These are phyloP conservation scores for Tolypocladium inflatum DNA, from an alignment of 2,329 filamentous ascomycete species.

Conservation along the genomic window DNA sequence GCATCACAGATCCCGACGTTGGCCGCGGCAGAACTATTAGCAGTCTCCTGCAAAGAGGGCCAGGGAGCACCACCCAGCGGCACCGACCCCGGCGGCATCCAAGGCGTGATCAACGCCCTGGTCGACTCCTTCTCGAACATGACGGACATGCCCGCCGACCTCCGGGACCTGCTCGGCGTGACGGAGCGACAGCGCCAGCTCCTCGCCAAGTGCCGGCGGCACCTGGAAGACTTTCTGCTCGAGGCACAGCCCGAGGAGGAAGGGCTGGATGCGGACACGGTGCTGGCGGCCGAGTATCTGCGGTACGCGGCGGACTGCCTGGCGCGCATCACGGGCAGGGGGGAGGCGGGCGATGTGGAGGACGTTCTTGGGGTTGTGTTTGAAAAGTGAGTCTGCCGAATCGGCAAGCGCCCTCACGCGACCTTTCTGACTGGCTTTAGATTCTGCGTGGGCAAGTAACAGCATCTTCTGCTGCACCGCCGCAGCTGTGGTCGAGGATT, in stretches of 20 bases:
- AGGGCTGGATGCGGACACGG: conserved; percentile 61
- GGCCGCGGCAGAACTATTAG: conserved; percentile 23
- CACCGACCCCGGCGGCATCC: conserved; percentile 55
- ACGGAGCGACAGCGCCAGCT: conserved; percentile 83
- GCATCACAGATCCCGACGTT: conserved; percentile 11
- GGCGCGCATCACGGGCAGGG: conserved; percentile 80
- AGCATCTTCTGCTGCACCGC: too few species aligned
- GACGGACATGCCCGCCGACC: conserved; percentile 60
- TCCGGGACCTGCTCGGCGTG: conserved; percentile 80
- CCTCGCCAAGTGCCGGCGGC: conserved; percentile 59
- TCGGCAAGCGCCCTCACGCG: neutral
- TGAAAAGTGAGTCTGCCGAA: conserved; percentile 66
- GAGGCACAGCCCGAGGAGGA: conserved; percentile 35
- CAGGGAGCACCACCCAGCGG: conserved; percentile 14
- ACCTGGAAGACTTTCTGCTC: conserved; percentile 64
- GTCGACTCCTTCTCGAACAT: conserved; percentile 59
- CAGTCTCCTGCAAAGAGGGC: conserved; percentile 65
- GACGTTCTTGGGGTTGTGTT: conserved; percentile 95
- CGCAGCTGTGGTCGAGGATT: too few species aligned
- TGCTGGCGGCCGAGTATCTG: conserved; percentile 82
- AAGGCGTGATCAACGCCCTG: conserved; percentile 57
- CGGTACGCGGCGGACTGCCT: conserved; percentile 70
- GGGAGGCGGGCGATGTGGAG: conserved; percentile 81
- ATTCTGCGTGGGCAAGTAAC: conserved; percentile 37
- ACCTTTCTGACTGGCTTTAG: conserved; percentile 12